Evolutionary conservation across 805 yeast species (phyloP).

Genomic region (Maudiozyma barnettii): DNA sequence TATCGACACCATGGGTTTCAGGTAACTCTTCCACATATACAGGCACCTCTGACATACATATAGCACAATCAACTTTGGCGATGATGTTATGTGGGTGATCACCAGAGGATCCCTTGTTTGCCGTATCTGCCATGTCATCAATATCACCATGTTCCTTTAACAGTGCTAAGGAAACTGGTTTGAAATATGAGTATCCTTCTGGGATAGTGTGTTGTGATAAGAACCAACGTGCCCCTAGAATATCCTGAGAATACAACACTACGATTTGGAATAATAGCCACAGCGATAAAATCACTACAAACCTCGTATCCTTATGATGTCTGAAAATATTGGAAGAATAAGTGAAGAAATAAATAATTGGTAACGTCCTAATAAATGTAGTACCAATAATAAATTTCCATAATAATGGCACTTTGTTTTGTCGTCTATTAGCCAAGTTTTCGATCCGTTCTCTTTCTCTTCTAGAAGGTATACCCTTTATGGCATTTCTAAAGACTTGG

Average conservation of each 20-base stretch:
- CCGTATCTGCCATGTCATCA: not conserved
- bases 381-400: constrained; percentile 74
- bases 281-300: constrained; percentile 36
- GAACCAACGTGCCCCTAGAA: constrained; percentile 76
- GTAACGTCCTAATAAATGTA: constrained; percentile 50
- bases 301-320: constrained; percentile 51
- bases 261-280: constrained; percentile 59
- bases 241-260: constrained; percentile 51
- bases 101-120: no score
- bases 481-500: constrained; percentile 63
- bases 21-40: constrained; percentile 24
- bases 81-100: not conserved
- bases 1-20: constrained; percentile 31
- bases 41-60: constrained; percentile 72
- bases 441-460: constrained; percentile 12
- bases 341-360: constrained; percentile 54
- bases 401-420: constrained; percentile 45
- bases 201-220: constrained; percentile 66
- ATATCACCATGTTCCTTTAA: constrained; percentile 24
- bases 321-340: constrained; percentile 50
- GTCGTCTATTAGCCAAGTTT: constrained; percentile 14
- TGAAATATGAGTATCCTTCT: constrained; percentile 75
- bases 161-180: constrained; percentile 19
- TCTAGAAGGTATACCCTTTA: constrained; percentile 25
- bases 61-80: constrained; percentile 64